These are phyloP conservation scores for Symmetrospora coprosmae DNA, from an alignment of 768 basidiomycete genomes.

Conservation along the genomic window DNA sequence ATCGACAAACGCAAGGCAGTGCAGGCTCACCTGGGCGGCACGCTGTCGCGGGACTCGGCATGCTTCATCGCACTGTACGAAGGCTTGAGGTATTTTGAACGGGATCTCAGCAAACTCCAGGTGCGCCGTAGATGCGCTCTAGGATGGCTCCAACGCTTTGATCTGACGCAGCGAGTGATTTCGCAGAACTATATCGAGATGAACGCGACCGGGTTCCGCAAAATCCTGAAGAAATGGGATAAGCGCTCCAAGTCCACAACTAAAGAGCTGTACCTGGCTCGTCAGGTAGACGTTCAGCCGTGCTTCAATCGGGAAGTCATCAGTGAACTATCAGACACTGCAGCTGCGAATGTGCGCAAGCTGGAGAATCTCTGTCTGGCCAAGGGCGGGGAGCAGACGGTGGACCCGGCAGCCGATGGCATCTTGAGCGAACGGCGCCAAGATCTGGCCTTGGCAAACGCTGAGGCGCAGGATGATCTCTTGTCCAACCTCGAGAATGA, in stretches of 20 bases:
- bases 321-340: conserved; percentile 77
- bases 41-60: conserved; percentile 37
- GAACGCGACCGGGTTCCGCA: conserved; percentile 89
- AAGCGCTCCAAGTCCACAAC: conserved; percentile 86
- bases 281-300: conserved; percentile 94
- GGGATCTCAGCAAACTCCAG: conserved; percentile 89
- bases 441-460: conserved; percentile 30
- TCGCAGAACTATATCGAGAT: conserved; percentile 80
- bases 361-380: conserved; percentile 20
- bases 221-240: conserved; percentile 97
- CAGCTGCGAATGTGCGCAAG: conserved; percentile 17
- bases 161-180: not conserved
- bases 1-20: conserved; percentile 72
- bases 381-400: conserved; percentile 13
- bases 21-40: conserved; percentile 59
- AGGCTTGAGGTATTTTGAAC: conserved; percentile 82
- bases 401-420: conserved; percentile 27
- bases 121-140: conserved; percentile 40
- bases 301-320: conserved; percentile 53
- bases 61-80: conserved; percentile 62
- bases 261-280: conserved; percentile 88
- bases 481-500: conserved; percentile 34
- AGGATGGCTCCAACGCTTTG: not conserved
- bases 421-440: conserved; percentile 25
- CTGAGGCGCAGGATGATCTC: conserved; percentile 29